Base-by-base conservation (phyloP, 257 asterid species). In the Capsicum baccatum region DNA sequence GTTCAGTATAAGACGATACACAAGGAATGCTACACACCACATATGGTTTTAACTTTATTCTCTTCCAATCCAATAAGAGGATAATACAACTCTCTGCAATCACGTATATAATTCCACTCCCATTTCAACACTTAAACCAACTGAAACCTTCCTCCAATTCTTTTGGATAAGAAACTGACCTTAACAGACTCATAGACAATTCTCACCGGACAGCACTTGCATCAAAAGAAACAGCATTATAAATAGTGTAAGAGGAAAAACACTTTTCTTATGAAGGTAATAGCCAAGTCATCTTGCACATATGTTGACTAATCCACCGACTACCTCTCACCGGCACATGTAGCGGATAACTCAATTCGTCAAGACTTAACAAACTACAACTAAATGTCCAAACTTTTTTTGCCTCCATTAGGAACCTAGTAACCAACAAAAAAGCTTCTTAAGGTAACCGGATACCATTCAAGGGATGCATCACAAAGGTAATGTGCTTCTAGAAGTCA, bases 181-280 rank as follows among this genome's bases (percentile, higher is more conserved):
- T 4, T 50, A 48, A 74, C 58, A 2, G 12, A 74, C 47, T 13
- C 47, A 73, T 60, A 12, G 21, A 21, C 48, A 48, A 73, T 74
- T 54, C 44, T 39, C 44, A 50, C 44, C 80, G 1, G 7, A 50
- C 62, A 50, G 81, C 60, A 74, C 60, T 74, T 6, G 13, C 44
- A 48, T 74, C 42, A 74, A 19, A 74, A 73, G 60, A 73, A 73
- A 74, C 21, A 74, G 39, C 81, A 50, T n/a, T 74, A 50, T 12
- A 73, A 12, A 50, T 3, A 50, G 80, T 3, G 60, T 7, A 50
- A 33, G 62, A 74, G 81, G 81, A 6, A 74, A 37, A 50, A 50
- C 44, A 50, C 19, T 13, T 10, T 16, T 74, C 37, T 21, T 50
- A 21, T 48, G 19, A 50, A 42, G 33, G 39, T 47, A 35, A 50